A percentile compares a stretch with the other conserved stretches of the same genome.
Conservation (phyloP, 768 basidiomycete species). For the Albatrellus ellisii region DNA sequence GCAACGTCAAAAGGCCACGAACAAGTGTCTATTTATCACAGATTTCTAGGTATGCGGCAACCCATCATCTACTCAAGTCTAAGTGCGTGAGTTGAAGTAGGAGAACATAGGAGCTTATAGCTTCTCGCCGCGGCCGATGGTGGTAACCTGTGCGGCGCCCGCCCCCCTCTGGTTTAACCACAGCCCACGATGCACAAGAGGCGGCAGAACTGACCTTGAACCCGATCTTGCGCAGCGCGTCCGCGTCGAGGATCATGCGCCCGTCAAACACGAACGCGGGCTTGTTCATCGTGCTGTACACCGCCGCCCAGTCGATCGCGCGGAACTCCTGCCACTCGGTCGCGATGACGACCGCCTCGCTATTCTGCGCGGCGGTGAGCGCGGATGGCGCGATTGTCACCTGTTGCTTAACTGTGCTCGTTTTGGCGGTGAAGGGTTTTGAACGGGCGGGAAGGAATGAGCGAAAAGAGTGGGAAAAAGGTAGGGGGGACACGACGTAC, state of each 20-base stretch:
- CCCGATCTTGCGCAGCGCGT: slow-evolving; percentile 71
- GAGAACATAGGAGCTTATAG: slow-evolving; percentile 19
- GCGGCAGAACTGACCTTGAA: slow-evolving; percentile 51
- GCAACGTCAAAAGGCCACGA: too few relatives aligned
- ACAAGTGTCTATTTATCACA: too few relatives aligned
- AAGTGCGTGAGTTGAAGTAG: too few relatives aligned
- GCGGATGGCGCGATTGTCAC: slow-evolving; percentile 70
- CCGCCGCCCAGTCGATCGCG: slow-evolving; percentile 78
- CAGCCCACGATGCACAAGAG: background rate
- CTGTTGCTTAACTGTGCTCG: slow-evolving; percentile 64
- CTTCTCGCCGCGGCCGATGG: slow-evolving; percentile 43
- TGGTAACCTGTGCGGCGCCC: slow-evolving; percentile 37
- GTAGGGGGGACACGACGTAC: slow-evolving; percentile 29
- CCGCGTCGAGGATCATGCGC: slow-evolving; percentile 73
- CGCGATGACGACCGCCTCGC: slow-evolving; percentile 90
- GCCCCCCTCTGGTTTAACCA: background rate
- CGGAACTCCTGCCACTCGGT: slow-evolving; percentile 98
- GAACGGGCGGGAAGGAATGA: background rate
- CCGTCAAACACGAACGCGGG: slow-evolving; percentile 99
- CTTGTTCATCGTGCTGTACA: slow-evolving; percentile 87
- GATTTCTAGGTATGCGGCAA: too few relatives aligned
- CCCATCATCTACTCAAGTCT: too few relatives aligned
- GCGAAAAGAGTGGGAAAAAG: slow-evolving; percentile 3
- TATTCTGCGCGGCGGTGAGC: slow-evolving; percentile 75
- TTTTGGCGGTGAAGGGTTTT: too few relatives aligned